Percentiles rank a stretch among this genome's conserved stretches.
These are phyloP conservation scores for Crithidia thermophila DNA, from an alignment of 208 protist genomes.

Conservation along the genomic window DNA sequence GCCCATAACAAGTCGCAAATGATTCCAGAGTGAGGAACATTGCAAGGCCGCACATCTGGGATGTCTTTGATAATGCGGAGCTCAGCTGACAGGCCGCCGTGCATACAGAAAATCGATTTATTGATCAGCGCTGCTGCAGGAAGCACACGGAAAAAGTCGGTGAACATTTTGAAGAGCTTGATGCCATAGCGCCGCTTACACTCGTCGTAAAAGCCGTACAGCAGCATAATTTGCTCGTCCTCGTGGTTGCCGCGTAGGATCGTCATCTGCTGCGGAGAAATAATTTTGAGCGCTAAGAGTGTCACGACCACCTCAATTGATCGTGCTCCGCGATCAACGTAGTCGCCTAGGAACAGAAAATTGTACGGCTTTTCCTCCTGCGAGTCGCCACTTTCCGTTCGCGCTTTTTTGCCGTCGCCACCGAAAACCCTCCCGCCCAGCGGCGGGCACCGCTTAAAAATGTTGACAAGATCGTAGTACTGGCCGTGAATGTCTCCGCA, in stretches of 20 bases:
- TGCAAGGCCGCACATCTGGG: conserved; percentile 94
- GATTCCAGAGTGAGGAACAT: conserved; percentile 98
- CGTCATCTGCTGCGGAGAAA: conserved; percentile 97
- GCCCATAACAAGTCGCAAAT: conserved; percentile 99
- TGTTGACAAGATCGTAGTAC: conserved; percentile 97
- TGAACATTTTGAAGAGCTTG: conserved; percentile 99
- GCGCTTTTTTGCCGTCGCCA: conserved; percentile 17
- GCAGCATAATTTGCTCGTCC: conserved; percentile 98
- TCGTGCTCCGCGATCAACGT: conserved; percentile 98
- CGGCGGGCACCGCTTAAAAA: conserved; percentile 90
- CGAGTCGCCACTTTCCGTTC: neutral
- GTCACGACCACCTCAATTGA: conserved; percentile 95
- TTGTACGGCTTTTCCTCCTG: conserved; percentile 74
- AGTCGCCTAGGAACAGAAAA: conserved; percentile 94
- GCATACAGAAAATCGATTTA: conserved; percentile 99
- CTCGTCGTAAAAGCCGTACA: conserved; percentile 99
- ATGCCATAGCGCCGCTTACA: conserved; percentile 97
- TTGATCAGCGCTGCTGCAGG: conserved; percentile 98
- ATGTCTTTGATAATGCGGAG: conserved; percentile 94
- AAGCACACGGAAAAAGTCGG: conserved; percentile 98
- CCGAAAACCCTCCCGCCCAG: conserved; percentile 52
- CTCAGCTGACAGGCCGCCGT: conserved; percentile 97
- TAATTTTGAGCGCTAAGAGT: conserved; percentile 96
- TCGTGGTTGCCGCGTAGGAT: conserved; percentile 99
- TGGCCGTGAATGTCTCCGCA: conserved; percentile 99